Percentiles rank a stretch among this genome's conserved stretches.
Conservation (phyloP, 1,284 basidiomycete species). For the Quambalaria eucalypti region DNA sequence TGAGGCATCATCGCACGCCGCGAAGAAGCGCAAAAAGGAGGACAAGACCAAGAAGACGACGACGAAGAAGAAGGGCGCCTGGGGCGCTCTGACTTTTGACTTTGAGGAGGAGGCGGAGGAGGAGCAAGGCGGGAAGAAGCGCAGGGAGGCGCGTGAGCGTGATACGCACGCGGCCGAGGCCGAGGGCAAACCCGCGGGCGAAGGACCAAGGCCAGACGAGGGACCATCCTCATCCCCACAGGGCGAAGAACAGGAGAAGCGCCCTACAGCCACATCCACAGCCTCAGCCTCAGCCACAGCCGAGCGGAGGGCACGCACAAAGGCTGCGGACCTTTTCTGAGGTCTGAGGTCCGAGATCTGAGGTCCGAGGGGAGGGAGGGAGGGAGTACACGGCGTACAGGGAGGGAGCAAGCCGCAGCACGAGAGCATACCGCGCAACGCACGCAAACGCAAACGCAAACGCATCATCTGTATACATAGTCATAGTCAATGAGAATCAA, state of each 20-base stretch:
- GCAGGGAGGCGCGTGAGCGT: not conserved
- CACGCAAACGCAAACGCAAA: too few species aligned
- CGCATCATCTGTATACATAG: too few species aligned
- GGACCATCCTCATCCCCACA: not conserved
- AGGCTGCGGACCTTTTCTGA: not conserved
- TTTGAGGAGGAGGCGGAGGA: conserved; percentile 6
- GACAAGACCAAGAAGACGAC: not conserved
- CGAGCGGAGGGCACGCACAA: not conserved
- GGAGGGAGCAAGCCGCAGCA: too few species aligned
- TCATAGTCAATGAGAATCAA: too few species aligned
- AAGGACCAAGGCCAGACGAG: not conserved
- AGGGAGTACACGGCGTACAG: too few species aligned
- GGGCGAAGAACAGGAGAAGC: not conserved
- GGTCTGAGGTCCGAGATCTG: too few species aligned
- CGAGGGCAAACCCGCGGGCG: not conserved
- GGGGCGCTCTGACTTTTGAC: conserved; percentile 2
- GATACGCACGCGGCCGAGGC: not conserved
- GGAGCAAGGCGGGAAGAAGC: not conserved
- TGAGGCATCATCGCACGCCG: not conserved
- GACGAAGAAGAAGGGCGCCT: too few species aligned
- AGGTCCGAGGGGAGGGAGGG: too few species aligned
- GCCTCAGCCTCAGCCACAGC: too few species aligned
- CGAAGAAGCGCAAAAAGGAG: conserved; percentile 5
- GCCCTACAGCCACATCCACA: too few species aligned
- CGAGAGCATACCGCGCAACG: too few species aligned